phyloP scores from a whole-genome alignment of 2,329 filamentous ascomycete species.

The Knufia fluminis region DNA sequence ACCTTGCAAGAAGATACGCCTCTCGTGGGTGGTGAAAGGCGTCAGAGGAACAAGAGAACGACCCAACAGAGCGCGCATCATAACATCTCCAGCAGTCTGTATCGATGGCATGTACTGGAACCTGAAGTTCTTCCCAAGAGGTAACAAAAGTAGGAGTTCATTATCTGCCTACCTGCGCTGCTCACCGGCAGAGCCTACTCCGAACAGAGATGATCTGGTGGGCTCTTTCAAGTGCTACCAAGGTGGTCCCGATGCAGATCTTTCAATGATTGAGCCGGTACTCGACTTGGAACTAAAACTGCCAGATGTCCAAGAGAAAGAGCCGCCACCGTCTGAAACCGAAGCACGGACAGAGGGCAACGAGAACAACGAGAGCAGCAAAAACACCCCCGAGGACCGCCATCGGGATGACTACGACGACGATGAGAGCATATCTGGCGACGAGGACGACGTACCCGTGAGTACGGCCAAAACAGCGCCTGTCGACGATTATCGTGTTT shows the following conservation, averaged over 20 bases:
- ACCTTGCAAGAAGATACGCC: constrained; percentile 44
- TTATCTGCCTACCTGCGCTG: constrained; percentile 55
- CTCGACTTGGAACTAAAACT: not conserved
- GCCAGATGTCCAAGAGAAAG: constrained; percentile 5
- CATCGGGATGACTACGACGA: constrained; percentile 1
- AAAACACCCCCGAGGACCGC: not conserved
- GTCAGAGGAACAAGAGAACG: constrained; percentile 53
- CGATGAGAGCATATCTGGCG: constrained; percentile 3
- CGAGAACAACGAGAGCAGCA: not conserved
- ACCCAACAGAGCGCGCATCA: constrained; percentile 49
- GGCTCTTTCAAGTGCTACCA: constrained; percentile 34
- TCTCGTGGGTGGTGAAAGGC: constrained; percentile 50
- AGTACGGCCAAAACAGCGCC: not conserved
- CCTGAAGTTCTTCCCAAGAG: constrained; percentile 56
- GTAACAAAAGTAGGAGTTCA: constrained; percentile 46
- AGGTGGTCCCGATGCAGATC: constrained; percentile 29
- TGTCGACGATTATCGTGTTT: constrained; percentile 35
- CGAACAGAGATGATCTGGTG: constrained; percentile 30
- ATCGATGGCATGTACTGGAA: constrained; percentile 56
- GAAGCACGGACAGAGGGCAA: not conserved
- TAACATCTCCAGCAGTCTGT: constrained; percentile 47
- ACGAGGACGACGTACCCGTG: constrained; percentile 1
- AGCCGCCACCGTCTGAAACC: not conserved
- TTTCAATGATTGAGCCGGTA: constrained; percentile 24
- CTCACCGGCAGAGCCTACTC: constrained; percentile 39